These are phyloP conservation scores for Moricandia moricandioides DNA, from an alignment of 345 rosid genomes.

Conservation along the genomic window DNA sequence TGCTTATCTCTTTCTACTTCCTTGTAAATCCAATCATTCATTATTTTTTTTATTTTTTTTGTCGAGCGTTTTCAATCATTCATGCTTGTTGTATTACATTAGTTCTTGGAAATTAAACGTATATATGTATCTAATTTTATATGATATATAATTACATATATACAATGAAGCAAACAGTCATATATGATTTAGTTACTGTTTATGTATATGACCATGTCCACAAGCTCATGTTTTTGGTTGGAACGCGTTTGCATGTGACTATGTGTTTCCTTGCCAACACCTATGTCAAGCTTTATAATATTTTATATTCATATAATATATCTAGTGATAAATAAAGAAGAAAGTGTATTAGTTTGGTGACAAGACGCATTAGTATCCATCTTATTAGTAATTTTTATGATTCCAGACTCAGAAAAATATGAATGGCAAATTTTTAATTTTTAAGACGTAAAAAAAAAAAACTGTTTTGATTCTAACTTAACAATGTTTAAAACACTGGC, in stretches of 20 bases:
- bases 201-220: conserved; percentile 17
- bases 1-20: background rate
- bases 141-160: background rate
- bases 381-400: background rate
- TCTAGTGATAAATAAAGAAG: background rate
- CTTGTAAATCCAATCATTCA: background rate
- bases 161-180: background rate
- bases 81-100: background rate
- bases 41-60: background rate
- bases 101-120: background rate
- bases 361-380: conserved; percentile 4
- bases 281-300: background rate
- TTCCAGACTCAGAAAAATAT: background rate
- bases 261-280: conserved; percentile 23
- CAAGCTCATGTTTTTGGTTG: conserved; percentile 35
- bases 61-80: background rate
- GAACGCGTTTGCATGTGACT: conserved; percentile 33
- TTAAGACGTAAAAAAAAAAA: background rate
- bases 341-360: background rate
- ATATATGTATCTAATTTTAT: background rate
- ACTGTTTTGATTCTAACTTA: background rate
- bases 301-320: background rate
- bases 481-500: background rate
- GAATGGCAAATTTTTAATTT: background rate
- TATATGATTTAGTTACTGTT: background rate